Evolutionary conservation across 1,284 basidiomycete genomes (phyloP), one percentile per base, ranked within the genome.

Genomic region (Leccinum insigne): DNA sequence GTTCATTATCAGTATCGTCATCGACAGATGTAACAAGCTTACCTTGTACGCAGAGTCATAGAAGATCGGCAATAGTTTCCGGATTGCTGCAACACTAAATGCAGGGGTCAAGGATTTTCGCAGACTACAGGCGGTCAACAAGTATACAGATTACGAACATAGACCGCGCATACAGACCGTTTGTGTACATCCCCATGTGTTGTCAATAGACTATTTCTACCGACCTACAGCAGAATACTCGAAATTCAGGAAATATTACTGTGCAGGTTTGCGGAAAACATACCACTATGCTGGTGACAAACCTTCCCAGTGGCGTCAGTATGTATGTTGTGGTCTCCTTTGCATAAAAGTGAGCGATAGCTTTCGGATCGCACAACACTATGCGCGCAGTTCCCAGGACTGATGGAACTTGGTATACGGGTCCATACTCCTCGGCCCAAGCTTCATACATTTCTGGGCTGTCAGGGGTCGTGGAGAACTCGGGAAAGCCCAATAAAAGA

Each of bases 311-410:
- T 4, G 76, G 75, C 1, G 80, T 80, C 63, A 81, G 77, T 2
- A 81, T 77, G 70, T 88, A 88, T 0, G 64, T 80, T 32, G 77
- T 80, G 0, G 85, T 84, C 64, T 88, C 85, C 66, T 77, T 81
- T 1, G 81, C 76, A 69, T 85, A 85, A 68, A 87, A 84, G 68
- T 88, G 83, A 1, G 80, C 74, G 35, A 84, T 78, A 0, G 86
- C 86, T 70, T 83, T 85, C 0, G 86, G 82, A 69, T 89, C 87
- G 57, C 79, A 79, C n/a, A 89, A 70, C 6, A 87, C 71, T 7
- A 87, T 74, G 23, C 76, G 72, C 4, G 70, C 75, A 0, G 74
- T 71, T 3, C 85, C 85, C 7, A 88, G 72, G 0, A 75, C 70
- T 0, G 75, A 76, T 3, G 85, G 83, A 13, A 86, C 68, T 59